Conservation (phyloP, 1,139 yeast species). For the Pichia sp. region DNA sequence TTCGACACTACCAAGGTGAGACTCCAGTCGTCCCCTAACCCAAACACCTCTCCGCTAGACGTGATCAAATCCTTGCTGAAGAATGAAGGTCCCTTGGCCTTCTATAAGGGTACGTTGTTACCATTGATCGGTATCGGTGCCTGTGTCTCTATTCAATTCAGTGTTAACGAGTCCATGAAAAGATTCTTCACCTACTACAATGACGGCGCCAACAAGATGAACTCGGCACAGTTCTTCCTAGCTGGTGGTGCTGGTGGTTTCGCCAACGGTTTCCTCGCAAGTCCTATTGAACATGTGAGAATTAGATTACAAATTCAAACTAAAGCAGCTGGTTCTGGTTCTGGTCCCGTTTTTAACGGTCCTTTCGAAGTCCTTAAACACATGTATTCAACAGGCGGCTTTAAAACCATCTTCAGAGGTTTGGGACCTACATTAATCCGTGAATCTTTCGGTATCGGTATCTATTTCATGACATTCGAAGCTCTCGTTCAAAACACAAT, state of each 20-base stretch:
- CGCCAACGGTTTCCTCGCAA: constrained; percentile 82
- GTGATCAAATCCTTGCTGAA: constrained; percentile 67
- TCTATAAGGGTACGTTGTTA: constrained; percentile 48
- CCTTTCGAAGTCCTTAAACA: constrained; percentile 78
- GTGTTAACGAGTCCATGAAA: constrained; percentile 94
- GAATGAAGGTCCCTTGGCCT: constrained; percentile 74
- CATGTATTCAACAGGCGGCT: constrained; percentile 51
- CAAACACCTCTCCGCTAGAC: constrained; percentile 63
- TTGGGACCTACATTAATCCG: constrained; percentile 75
- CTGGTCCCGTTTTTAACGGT: constrained; percentile 50
- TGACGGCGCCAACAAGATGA: constrained; percentile 26
- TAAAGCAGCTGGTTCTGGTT: constrained; percentile 27
- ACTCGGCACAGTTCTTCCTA: constrained; percentile 58
- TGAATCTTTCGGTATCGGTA: constrained; percentile 86
- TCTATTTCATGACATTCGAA: constrained; percentile 86
- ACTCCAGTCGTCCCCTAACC: constrained; percentile 77
- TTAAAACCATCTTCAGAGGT: constrained; percentile 66
- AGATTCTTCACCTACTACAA: constrained; percentile 51
- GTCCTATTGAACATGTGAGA: constrained; percentile 93
- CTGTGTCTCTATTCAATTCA: constrained; percentile 74
- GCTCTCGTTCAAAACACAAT: constrained; percentile 71
- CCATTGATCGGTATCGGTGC: constrained; percentile 95
- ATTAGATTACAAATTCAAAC: constrained; percentile 84
- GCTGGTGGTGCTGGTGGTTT: constrained; percentile 90
- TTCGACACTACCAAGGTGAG: constrained; percentile 94